Evolutionary conservation across 1,139 yeast genomes (phyloP), one percentile per base, ranked within the genome.

Genomic region (Taphrina communis): DNA sequence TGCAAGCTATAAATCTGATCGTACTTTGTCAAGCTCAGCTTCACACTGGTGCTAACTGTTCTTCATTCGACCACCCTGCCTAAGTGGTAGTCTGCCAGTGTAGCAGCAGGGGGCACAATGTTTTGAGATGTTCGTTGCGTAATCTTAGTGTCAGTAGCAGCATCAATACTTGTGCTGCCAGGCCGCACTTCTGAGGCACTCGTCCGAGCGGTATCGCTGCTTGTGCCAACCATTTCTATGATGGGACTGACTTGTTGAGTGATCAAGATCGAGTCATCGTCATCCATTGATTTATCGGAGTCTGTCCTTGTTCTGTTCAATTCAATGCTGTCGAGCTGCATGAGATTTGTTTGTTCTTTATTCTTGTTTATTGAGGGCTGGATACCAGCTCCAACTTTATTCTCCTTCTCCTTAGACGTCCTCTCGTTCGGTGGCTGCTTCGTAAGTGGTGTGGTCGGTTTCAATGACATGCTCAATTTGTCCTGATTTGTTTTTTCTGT

Each of bases 21-120:
- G 4, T 25, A 4, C 31, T 25, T 4, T 25, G 31, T 4, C 31
- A 25, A 25, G 31, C 31, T 4, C 31, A 25, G 31, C 31, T 25
- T 2, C 4, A 25, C 31, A 25, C 4, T 25, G 31, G 31, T 25
- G 31, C 31, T 25, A 4, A 25, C 31, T 25, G 31, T 25, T 2
- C 4, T 25, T 25, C 31, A 53, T n/a, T 53, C 57, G 42, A 53
- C 11, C 42, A 53, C 57, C 11, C n/a, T 53, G 17, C 57, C 57
- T 17, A 53, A 17, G 2, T 35, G 31, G 42, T 19, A 38, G 19
- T 38, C 57, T 12, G 41, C 42, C 57, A 53, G 42, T 4, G 57
- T 53, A 17, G 21, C 42, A 1, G 57, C 6, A 21, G 36, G 8
- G n/a, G 48, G 19, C 31, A 25, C 31, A n/a, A 7, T n/a, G n/a